Conservation (phyloP, 345 rosid genomes). For the Limnanthes douglasii region DNA sequence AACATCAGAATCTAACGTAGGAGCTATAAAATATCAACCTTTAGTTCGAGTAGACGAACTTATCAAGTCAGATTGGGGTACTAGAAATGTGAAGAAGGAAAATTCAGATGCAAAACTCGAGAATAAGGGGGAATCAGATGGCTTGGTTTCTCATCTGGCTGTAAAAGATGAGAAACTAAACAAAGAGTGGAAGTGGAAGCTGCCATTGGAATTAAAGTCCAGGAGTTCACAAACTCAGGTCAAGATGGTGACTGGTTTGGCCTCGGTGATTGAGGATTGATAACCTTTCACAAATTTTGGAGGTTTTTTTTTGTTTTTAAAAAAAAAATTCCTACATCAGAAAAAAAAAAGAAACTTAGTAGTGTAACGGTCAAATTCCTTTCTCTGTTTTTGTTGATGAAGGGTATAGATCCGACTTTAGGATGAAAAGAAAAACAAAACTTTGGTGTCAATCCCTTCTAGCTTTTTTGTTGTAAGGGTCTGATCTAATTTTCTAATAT, state of each 20-base stretch:
- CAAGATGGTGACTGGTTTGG: slow-evolving; percentile 38
- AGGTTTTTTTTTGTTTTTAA: background rate
- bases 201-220: slow-evolving; percentile 31
- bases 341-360: background rate
- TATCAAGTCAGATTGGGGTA: too few species aligned
- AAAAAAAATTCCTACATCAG: background rate
- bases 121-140: slow-evolving; percentile 8
- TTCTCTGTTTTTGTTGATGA: too few species aligned
- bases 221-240: slow-evolving; percentile 23
- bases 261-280: slow-evolving; percentile 27
- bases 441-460: background rate
- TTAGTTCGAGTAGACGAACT: too few species aligned
- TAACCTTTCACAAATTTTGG: slow-evolving; percentile 12
- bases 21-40: too few species aligned
- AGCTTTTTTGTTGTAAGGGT: background rate
- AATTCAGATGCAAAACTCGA: too few species aligned
- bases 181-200: slow-evolving; percentile 23
- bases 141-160: slow-evolving; percentile 12
- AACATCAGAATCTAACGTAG: background rate
- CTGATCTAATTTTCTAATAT: background rate
- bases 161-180: slow-evolving; percentile 13
- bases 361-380: too few species aligned
- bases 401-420: too few species aligned
- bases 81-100: too few species aligned
- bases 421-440: background rate